phyloP scores from a whole-genome alignment of 2,329 filamentous ascomycete species.

The Paraphoma sp. region DNA sequence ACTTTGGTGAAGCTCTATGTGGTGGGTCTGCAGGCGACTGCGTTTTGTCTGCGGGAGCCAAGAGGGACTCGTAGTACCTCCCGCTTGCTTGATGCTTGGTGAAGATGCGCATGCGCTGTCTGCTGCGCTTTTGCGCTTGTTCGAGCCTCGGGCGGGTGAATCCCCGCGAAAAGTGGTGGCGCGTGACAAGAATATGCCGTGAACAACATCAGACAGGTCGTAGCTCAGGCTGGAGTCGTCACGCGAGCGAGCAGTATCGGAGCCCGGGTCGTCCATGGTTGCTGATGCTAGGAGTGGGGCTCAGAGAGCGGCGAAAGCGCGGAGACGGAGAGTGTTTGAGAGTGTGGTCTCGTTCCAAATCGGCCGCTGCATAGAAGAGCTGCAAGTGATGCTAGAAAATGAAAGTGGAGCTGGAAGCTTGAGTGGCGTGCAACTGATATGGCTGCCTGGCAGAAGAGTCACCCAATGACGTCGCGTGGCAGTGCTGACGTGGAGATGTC shows the following conservation, averaged over 20 bases:
- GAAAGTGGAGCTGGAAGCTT: not conserved
- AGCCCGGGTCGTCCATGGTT: slow-evolving; percentile 19
- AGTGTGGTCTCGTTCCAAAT: not conserved
- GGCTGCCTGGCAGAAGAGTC: slow-evolving; percentile 39
- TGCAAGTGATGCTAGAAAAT: slow-evolving; percentile 23
- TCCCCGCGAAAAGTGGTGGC: slow-evolving; percentile 16
- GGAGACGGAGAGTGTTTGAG: not conserved
- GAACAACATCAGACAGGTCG: slow-evolving; percentile 23
- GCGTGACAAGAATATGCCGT: slow-evolving; percentile 24
- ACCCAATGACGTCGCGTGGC: slow-evolving; percentile 40
- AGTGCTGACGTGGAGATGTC: slow-evolving; percentile 22
- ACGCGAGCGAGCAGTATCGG: slow-evolving; percentile 16
- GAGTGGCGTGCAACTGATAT: slow-evolving; percentile 15
- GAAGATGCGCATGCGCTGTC: slow-evolving; percentile 1
- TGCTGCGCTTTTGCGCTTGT: slow-evolving; percentile 13
- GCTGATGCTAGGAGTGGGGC: slow-evolving; percentile 1
- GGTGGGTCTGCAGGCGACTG: slow-evolving; percentile 6
- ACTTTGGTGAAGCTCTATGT: slow-evolving; percentile 28
- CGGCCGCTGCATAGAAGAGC: not conserved
- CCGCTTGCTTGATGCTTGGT: slow-evolving; percentile 11
- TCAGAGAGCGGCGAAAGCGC: not conserved
- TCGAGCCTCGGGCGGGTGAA: slow-evolving; percentile 11
- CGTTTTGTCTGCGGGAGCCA: slow-evolving; percentile 20
- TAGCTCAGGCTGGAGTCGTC: slow-evolving; percentile 17
- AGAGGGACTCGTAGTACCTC: slow-evolving; percentile 8